phyloP scores from a whole-genome alignment of 2,329 filamentous ascomycete genomes.

The Aspergillus sp. region DNA sequence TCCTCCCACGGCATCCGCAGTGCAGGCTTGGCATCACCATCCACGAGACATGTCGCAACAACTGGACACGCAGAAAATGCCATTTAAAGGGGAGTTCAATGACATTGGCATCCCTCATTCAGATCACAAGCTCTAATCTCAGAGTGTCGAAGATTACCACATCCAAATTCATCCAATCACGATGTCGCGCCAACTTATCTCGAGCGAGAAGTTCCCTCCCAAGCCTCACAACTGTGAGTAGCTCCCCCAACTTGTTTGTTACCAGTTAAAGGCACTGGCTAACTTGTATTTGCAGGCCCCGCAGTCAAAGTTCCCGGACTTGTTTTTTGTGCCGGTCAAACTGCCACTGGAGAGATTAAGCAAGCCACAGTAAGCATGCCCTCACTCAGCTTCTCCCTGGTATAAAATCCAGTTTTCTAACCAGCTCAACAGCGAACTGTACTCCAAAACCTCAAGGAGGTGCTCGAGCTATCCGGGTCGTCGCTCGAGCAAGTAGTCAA shows the following conservation, averaged over 20 bases:
- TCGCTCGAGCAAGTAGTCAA: slow-evolving; percentile 64
- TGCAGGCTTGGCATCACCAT: not conserved
- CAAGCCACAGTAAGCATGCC: slow-evolving; percentile 44
- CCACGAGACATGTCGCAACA: no score
- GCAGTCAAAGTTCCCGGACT: slow-evolving; percentile 50
- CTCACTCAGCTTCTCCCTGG: not conserved
- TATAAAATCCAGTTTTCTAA: not conserved
- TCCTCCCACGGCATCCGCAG: not conserved
- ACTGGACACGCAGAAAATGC: not conserved
- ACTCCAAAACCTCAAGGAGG: slow-evolving; percentile 56
- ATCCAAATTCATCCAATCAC: not conserved
- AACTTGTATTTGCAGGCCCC: slow-evolving; percentile 32
- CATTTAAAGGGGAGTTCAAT: not conserved
- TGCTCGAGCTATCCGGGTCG: slow-evolving; percentile 62
- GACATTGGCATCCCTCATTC: no score
- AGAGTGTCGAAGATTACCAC: no score
- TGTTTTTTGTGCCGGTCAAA: slow-evolving; percentile 52
- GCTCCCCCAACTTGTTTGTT: no score
- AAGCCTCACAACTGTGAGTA: slow-evolving; percentile 51
- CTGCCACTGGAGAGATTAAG: slow-evolving; percentile 54
- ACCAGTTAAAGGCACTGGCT: not conserved
- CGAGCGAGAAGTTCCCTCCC: slow-evolving; percentile 50
- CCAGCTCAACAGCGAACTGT: slow-evolving; percentile 27
- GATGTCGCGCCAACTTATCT: slow-evolving; percentile 52
- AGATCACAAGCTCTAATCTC: no score